phyloP scores from a whole-genome alignment of 345 rosid species.

The Citrus inodora region DNA sequence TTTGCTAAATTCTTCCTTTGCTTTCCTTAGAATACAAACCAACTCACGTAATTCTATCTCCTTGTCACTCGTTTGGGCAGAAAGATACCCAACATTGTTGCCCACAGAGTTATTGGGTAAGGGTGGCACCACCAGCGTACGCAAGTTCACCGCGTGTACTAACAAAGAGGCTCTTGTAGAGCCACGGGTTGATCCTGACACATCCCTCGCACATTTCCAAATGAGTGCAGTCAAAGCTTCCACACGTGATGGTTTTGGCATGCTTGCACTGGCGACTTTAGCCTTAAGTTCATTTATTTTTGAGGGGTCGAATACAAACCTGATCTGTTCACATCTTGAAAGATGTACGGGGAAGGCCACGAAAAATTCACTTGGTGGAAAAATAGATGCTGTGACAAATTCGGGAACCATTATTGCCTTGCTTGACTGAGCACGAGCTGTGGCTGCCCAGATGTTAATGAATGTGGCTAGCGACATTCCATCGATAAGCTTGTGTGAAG shows the following conservation, averaged over 20 bases:
- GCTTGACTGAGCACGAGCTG: not conserved
- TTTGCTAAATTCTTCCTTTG: slow-evolving; percentile 22
- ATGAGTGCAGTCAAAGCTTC: slow-evolving; percentile 30
- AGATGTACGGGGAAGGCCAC: not conserved
- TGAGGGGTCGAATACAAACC: slow-evolving; percentile 19
- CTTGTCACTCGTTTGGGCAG: slow-evolving; percentile 22
- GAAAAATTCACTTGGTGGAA: not conserved
- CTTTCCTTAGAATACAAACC: slow-evolving; percentile 17
- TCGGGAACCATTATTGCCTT: not conserved
- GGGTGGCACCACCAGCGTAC: not conserved
- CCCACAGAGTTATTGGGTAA: slow-evolving; percentile 3
- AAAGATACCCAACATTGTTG: slow-evolving; percentile 12
- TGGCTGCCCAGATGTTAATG: not conserved
- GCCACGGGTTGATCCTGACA: not conserved
- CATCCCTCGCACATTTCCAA: slow-evolving; percentile 16
- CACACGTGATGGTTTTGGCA: slow-evolving; percentile 25
- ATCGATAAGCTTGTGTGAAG: not conserved
- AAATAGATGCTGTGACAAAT: not conserved
- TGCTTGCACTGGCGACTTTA: slow-evolving; percentile 12
- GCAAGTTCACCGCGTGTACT: slow-evolving; percentile 1
- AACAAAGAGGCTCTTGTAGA: not conserved
- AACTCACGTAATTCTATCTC: slow-evolving; percentile 25
- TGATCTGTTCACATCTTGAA: not conserved
- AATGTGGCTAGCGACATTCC: not conserved
- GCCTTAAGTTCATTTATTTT: slow-evolving; percentile 24